Evolutionary conservation across 2,329 filamentous ascomycete genomes (phyloP).

Genomic region (Aspergillus aculeatinus): DNA sequence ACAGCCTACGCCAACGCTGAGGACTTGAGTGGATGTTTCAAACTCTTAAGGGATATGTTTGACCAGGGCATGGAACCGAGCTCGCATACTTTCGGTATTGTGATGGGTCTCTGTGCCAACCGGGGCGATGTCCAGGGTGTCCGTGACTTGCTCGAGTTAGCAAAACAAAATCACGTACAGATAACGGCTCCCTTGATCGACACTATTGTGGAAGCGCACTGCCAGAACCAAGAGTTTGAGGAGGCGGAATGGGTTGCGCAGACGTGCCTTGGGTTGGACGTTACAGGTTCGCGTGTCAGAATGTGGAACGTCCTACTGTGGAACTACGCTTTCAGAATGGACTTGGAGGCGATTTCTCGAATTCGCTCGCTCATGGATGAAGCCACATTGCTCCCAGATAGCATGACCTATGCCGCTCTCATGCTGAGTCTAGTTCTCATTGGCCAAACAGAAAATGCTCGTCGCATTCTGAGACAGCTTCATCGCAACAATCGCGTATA

Average conservation of each 20-base stretch:
- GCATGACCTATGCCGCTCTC: conserved; percentile 60
- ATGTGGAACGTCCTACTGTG: conserved; percentile 79
- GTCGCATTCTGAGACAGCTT: conserved; percentile 48
- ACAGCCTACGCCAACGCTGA: conserved; percentile 66
- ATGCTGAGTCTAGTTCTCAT: conserved; percentile 58
- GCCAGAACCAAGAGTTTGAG: conserved; percentile 54
- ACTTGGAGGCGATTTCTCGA: conserved; percentile 54
- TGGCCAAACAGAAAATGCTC: conserved; percentile 56
- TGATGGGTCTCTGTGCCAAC: conserved; percentile 70
- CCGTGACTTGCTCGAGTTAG: conserved; percentile 63
- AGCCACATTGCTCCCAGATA: conserved; percentile 52
- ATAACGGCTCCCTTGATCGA: conserved; percentile 61
- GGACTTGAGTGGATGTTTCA: conserved; percentile 65
- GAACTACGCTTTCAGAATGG: conserved; percentile 65
- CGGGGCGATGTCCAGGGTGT: conserved; percentile 72
- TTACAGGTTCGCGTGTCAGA: conserved; percentile 56
- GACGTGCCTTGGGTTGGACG: conserved; percentile 53
- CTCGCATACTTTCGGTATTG: conserved; percentile 64
- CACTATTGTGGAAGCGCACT: conserved; percentile 67
- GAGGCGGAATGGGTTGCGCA: conserved; percentile 62
- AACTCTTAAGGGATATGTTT: conserved; percentile 62
- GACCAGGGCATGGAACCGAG: conserved; percentile 55
- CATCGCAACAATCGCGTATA: conserved; percentile 40
- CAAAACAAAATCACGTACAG: conserved; percentile 53
- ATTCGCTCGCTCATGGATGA: conserved; percentile 58